phyloP scores from a whole-genome alignment of 1,284 basidiomycete genomes.

The Ganoderma multipileum region DNA sequence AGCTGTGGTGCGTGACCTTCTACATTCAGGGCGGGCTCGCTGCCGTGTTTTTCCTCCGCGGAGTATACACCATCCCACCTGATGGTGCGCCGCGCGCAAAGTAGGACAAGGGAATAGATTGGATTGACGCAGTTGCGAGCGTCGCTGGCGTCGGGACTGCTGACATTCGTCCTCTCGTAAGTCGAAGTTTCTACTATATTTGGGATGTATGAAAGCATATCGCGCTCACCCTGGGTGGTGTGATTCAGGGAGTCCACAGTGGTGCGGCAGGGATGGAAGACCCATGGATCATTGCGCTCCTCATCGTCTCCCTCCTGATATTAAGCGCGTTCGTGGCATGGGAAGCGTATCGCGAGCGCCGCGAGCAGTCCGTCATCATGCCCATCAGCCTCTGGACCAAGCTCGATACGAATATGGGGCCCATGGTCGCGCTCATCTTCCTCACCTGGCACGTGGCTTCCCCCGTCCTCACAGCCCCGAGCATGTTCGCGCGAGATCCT shows the following conservation, averaged over 20 bases:
- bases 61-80: slow-evolving; percentile 34
- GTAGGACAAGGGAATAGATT: slow-evolving; percentile 46
- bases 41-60: slow-evolving; percentile 37
- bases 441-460: slow-evolving; percentile 40
- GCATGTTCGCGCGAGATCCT: too few species aligned
- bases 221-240: too few species aligned
- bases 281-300: slow-evolving; percentile 41
- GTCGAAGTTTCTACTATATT: too few species aligned
- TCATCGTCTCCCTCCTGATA: slow-evolving; percentile 39
- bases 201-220: too few species aligned
- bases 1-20: slow-evolving; percentile 45
- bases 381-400: slow-evolving; percentile 46
- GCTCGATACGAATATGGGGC: slow-evolving; percentile 41
- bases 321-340: slow-evolving; percentile 41
- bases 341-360: slow-evolving; percentile 41
- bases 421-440: slow-evolving; percentile 41
- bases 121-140: slow-evolving; percentile 35
- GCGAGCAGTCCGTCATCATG: slow-evolving; percentile 40
- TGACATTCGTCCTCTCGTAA: not conserved
- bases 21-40: slow-evolving; percentile 44
- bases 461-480: too few species aligned
- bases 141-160: not conserved
- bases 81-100: slow-evolving; percentile 29
- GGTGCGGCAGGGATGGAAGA: slow-evolving; percentile 41
- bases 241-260: slow-evolving; percentile 37